Conservation (phyloP, 73 alveolate genomes). For the Paramecium biaurelia region DNA sequence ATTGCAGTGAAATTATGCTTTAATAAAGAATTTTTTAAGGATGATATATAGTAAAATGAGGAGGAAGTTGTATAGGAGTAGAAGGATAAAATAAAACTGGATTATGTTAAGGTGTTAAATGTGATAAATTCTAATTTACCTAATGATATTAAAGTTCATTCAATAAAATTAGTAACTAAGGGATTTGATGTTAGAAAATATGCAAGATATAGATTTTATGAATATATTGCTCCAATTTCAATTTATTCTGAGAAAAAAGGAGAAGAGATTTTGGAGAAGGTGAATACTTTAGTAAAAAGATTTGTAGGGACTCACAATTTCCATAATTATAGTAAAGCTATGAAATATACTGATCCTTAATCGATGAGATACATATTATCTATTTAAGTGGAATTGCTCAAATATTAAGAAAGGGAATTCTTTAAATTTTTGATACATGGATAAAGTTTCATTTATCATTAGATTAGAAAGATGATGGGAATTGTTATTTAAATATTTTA, state of each 20-base stretch:
- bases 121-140: conserved; percentile 81
- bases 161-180: conserved; percentile 75
- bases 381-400: conserved; percentile 69
- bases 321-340: conserved; percentile 89
- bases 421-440: conserved; percentile 84
- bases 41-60: conserved; percentile 17
- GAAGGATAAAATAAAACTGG: conserved; percentile 60
- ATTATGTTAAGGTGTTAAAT: conserved; percentile 69
- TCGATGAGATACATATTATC: conserved; percentile 84
- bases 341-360: conserved; percentile 79
- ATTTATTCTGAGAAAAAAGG: conserved; percentile 66
- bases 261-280: conserved; percentile 71
- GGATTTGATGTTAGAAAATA: conserved; percentile 89
- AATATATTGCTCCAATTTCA: conserved; percentile 85
- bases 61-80: conserved; percentile 31
- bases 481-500: conserved; percentile 69
- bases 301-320: conserved; percentile 90
- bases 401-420: conserved; percentile 72
- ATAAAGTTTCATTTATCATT: conserved; percentile 93
- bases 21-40: conserved; percentile 20
- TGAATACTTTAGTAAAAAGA: conserved; percentile 65
- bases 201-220: conserved; percentile 86
- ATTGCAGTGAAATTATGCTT: conserved; percentile 71
- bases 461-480: conserved; percentile 96
- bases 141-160: conserved; percentile 77